phyloP scores from a whole-genome alignment of 768 basidiomycete genomes.

The Stropharia rugosoannulata region DNA sequence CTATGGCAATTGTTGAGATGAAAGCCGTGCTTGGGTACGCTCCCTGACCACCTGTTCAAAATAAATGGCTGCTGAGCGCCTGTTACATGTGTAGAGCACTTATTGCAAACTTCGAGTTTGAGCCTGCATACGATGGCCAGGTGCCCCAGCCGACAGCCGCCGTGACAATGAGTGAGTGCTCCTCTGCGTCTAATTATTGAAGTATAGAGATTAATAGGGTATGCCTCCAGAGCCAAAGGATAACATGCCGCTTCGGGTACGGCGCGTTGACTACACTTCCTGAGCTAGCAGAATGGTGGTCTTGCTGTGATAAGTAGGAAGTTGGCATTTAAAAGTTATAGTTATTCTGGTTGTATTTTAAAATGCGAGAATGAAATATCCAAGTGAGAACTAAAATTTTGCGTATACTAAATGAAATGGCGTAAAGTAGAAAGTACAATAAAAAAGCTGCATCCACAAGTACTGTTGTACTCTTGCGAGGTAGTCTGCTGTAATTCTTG shows the following conservation, averaged over 20 bases:
- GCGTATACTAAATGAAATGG: too few species aligned
- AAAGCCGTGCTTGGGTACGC: conserved; percentile 42
- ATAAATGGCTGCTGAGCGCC: not conserved
- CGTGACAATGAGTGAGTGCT: conserved; percentile 46
- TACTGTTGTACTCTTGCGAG: too few species aligned
- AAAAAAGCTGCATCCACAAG: too few species aligned
- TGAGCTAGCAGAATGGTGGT: too few species aligned
- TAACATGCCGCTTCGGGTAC: conserved; percentile 34
- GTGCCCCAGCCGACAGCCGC: conserved; percentile 28
- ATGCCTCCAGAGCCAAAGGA: conserved; percentile 30
- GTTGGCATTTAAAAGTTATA: too few species aligned
- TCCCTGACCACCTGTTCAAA: not conserved
- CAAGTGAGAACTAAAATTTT: too few species aligned
- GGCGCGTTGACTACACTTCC: not conserved
- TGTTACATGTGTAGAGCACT: conserved; percentile 22
- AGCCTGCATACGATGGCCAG: conserved; percentile 39
- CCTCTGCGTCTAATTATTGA: not conserved
- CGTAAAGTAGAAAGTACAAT: too few species aligned
- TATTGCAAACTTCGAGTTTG: conserved; percentile 41
- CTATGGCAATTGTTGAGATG: conserved; percentile 49
- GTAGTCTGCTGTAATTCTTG: too few species aligned
- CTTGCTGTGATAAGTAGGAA: too few species aligned
- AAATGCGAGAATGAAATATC: too few species aligned
- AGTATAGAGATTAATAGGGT: not conserved
- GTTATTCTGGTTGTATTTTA: too few species aligned